Percentiles rank a stretch among this genome's conserved stretches.
These are phyloP conservation scores for Pelargonium nanum DNA, from an alignment of 345 rosid species.

Conservation along the genomic window DNA sequence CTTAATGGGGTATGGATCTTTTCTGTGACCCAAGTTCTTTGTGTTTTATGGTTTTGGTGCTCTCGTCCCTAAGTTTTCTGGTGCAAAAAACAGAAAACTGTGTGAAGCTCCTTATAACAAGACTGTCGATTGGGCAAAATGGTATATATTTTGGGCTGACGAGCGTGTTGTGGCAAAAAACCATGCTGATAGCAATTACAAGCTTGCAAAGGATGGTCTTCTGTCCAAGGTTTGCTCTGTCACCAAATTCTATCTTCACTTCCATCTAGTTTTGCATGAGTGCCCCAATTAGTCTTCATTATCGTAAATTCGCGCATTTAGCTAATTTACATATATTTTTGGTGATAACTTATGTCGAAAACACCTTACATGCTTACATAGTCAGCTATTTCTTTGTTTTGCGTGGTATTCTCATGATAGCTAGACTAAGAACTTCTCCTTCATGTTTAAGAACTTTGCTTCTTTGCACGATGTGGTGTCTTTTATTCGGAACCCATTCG, in stretches of 20 bases:
- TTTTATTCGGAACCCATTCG: background rate
- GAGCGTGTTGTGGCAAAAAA: slow-evolving; percentile 73
- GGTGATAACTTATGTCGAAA: no score
- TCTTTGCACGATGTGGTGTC: background rate
- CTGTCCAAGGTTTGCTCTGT: slow-evolving; percentile 51
- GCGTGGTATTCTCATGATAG: background rate
- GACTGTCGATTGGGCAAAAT: slow-evolving; percentile 83
- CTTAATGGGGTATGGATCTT: slow-evolving; percentile 50
- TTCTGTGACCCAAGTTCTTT: slow-evolving; percentile 7
- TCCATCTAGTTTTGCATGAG: no score
- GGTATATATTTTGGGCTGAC: slow-evolving; percentile 81
- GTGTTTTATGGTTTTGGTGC: slow-evolving; percentile 14
- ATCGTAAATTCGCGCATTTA: no score
- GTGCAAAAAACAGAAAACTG: slow-evolving; percentile 53
- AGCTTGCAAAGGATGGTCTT: slow-evolving; percentile 65
- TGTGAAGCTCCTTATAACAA: slow-evolving; percentile 70
- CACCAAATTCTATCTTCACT: no score
- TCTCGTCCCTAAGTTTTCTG: slow-evolving; percentile 15
- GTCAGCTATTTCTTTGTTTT: background rate
- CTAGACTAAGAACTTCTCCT: background rate
- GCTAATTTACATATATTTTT: no score
- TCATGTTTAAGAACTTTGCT: no score
- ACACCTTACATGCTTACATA: background rate
- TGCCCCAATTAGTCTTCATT: no score
- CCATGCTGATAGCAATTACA: slow-evolving; percentile 81